These are phyloP conservation scores for Backusella tuberculispora DNA, from an alignment of 192 early-diverging fungal genomes.

Conservation along the genomic window DNA sequence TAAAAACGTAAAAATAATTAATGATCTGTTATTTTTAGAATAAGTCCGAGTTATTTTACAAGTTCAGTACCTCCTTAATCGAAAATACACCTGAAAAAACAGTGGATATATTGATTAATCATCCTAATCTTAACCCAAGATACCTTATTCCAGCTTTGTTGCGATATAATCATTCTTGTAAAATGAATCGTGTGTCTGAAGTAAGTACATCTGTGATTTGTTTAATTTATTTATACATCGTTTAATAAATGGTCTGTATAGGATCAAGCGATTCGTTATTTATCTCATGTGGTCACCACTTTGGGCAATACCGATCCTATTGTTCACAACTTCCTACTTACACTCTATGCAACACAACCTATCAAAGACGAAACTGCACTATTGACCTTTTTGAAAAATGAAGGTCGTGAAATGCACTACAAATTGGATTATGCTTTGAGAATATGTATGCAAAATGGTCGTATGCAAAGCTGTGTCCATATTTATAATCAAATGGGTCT, in stretches of 20 bases:
- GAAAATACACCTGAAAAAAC: slow-evolving; percentile 80
- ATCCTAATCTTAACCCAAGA: slow-evolving; percentile 79
- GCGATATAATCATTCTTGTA: slow-evolving; percentile 68
- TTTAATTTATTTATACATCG: slow-evolving; percentile 10
- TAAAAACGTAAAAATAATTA: not conserved
- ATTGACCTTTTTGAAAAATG: slow-evolving; percentile 73
- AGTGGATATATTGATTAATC: slow-evolving; percentile 84
- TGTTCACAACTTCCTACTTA: slow-evolving; percentile 93
- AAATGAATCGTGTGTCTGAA: slow-evolving; percentile 28
- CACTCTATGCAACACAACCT: slow-evolving; percentile 70
- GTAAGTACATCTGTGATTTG: slow-evolving; percentile 6
- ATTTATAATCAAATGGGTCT: slow-evolving; percentile 86
- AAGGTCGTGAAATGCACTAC: slow-evolving; percentile 81
- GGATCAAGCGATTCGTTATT: slow-evolving; percentile 89
- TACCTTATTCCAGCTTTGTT: slow-evolving; percentile 87
- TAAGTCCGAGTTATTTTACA: slow-evolving; percentile 83
- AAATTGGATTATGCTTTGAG: slow-evolving; percentile 91
- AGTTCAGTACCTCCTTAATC: slow-evolving; percentile 83
- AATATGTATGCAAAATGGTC: slow-evolving; percentile 80
- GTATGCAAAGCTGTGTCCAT: slow-evolving; percentile 86
- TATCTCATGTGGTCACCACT: slow-evolving; percentile 79
- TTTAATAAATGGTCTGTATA: slow-evolving; percentile 27
- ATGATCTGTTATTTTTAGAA: slow-evolving; percentile 43
- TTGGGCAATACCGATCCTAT: slow-evolving; percentile 82
- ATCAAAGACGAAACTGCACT: slow-evolving; percentile 72